phyloP scores from a whole-genome alignment of 1,284 basidiomycete species.

The Jaminaea rosea region DNA sequence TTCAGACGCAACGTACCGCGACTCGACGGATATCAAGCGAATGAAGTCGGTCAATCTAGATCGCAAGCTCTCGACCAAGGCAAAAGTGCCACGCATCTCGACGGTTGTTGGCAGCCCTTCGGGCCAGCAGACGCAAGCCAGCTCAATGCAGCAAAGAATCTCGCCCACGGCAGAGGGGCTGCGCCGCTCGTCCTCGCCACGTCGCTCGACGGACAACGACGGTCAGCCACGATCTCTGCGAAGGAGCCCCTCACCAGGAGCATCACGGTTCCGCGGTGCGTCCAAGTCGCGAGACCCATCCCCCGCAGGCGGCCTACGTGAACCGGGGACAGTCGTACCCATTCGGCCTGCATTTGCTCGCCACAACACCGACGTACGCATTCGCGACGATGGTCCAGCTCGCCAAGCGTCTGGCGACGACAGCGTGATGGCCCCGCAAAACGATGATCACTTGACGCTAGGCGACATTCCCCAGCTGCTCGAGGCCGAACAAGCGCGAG shows the following conservation, averaged over 20 bases:
- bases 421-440: too few species aligned
- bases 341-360: slow-evolving; percentile 67
- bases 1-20: slow-evolving; percentile 59
- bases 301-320: slow-evolving; percentile 8
- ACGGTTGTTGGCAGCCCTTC: slow-evolving; percentile 94
- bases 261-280: background rate
- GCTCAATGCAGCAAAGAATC: slow-evolving; percentile 16
- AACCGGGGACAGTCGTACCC: slow-evolving; percentile 47
- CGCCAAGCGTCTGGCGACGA: slow-evolving; percentile 37
- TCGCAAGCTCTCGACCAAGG: slow-evolving; percentile 85
- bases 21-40: slow-evolving; percentile 80
- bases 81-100: slow-evolving; percentile 80
- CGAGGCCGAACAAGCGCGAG: slow-evolving; percentile 79
- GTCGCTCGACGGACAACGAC: slow-evolving; percentile 9
- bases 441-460: slow-evolving; percentile 71
- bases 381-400: slow-evolving; percentile 62
- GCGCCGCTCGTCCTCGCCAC: too few species aligned
- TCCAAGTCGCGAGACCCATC: slow-evolving; percentile 10
- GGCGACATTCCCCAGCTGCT: slow-evolving; percentile 92
- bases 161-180: slow-evolving; percentile 11
- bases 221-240: background rate
- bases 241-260: background rate
- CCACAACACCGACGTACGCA: slow-evolving; percentile 78
- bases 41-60: slow-evolving; percentile 78
- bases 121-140: slow-evolving; percentile 46